Conservation (phyloP, 805 yeast species). For the Suhomyces sp. region DNA sequence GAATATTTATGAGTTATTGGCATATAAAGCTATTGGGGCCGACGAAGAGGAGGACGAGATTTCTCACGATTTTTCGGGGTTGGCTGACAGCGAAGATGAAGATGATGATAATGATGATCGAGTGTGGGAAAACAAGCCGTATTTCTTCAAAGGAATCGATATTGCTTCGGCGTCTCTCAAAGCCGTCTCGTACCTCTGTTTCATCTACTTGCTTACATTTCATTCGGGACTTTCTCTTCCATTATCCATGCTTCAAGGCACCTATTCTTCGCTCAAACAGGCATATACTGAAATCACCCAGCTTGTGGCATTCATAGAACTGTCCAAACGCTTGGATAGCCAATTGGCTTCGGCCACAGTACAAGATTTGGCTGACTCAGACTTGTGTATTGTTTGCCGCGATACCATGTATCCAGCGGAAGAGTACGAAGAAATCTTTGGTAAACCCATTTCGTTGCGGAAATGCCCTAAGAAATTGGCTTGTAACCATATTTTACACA, state of each 20-base stretch:
- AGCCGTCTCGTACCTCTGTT: constrained; percentile 27
- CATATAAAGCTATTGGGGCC: constrained; percentile 23
- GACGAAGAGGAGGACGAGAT: constrained; percentile 2
- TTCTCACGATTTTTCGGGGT: not conserved
- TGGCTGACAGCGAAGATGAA: constrained; percentile 4
- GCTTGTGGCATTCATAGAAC: constrained; percentile 49
- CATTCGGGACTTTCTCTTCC: constrained; percentile 34
- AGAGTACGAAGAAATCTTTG: constrained; percentile 24
- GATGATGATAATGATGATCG: constrained; percentile 48
- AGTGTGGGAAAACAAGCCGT: constrained; percentile 68
- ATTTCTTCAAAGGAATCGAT: constrained; percentile 57
- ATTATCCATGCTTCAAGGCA: constrained; percentile 42
- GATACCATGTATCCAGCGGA: constrained; percentile 71
- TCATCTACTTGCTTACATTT: constrained; percentile 33
- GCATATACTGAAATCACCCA: constrained; percentile 36
- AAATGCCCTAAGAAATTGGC: constrained; percentile 67
- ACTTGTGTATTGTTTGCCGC: constrained; percentile 83
- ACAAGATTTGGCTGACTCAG: constrained; percentile 53
- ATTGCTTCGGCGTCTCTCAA: constrained; percentile 45
- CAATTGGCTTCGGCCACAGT: constrained; percentile 61
- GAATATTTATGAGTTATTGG: constrained; percentile 53
- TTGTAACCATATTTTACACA: constrained; percentile 87
- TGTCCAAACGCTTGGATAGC: constrained; percentile 60
- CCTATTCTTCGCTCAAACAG: constrained; percentile 37
- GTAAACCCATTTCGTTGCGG: constrained; percentile 28